Evolutionary conservation across 352 stramenopile species (phyloP), one percentile per base, ranked within the genome.

Genomic region (Globisporangium abappressorium): DNA sequence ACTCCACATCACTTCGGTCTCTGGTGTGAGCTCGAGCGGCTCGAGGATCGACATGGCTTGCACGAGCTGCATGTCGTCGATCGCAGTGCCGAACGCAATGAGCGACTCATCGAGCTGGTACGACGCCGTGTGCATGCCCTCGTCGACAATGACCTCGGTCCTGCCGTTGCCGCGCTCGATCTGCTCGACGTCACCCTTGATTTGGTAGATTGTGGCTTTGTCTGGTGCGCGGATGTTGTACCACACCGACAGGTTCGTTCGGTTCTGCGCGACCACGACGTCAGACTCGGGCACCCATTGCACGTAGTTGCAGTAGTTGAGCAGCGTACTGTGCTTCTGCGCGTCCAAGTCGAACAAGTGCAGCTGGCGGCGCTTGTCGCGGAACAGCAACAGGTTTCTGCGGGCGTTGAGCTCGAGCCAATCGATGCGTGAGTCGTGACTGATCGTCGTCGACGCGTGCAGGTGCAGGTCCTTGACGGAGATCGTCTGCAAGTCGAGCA

Each of bases 201-300:
- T 98, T 72, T 97, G 84, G 67, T 97, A 95, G 60, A 96, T 96
- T 5, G 94, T 98, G 7, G 96, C 88, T 74, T 98, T 97, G 68
- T 98, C 93, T 0, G 94, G 92, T 4, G 89, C 81, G 49, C 89
- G 87, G 60, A 98, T 98, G 67, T 98, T 98, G 84, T 98, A 98
- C 95, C 95, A 98, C 26, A 98, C 92, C 34, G 90, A 98, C 8
- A 98, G 65, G 56, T 92, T 97, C 11, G 73, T 78, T 24, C 94
- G 87, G 70, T 96, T 98, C 70, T 98, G 95, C 7, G 95, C 94
- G 8, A 98, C 95, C 2, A 98, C 92, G 8, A 98, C 95, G 68
- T 98, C 94, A 62, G 85, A 97, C 36, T 97, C 87, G n/a, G 95
- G 95, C 9, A 98, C 95, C 95, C 95, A 98, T 75, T 98, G 94